Evolutionary conservation across 2,329 filamentous ascomycete species (phyloP).

Genomic region (Apiospora sp.): DNA sequence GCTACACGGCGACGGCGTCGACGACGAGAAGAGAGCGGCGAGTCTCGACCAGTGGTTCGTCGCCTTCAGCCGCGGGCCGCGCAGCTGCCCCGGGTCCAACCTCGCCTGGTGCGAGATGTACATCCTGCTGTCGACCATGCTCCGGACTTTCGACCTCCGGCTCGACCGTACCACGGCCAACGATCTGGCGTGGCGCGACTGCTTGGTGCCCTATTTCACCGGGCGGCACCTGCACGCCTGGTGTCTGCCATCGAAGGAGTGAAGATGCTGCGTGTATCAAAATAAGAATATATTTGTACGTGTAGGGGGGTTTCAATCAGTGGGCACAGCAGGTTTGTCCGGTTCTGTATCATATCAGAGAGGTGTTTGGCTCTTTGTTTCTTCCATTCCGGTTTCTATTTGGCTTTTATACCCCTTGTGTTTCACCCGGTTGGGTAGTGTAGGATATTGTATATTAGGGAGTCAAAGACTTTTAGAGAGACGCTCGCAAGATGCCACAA

Average conservation of each 20-base stretch:
- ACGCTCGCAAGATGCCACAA: not conserved
- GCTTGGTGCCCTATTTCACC: slow-evolving; percentile 22
- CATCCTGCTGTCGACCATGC: slow-evolving; percentile 22
- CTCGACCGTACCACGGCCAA: slow-evolving; percentile 19
- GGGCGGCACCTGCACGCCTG: slow-evolving; percentile 12
- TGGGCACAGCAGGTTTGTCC: not conserved
- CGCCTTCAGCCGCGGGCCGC: slow-evolving; percentile 26
- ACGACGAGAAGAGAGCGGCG: not conserved
- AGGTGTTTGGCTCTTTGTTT: not conserved
- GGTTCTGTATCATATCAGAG: not conserved
- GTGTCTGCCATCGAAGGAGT: slow-evolving; percentile 18
- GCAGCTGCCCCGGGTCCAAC: slow-evolving; percentile 24
- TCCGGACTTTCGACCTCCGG: slow-evolving; percentile 17
- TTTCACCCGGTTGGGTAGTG: not conserved
- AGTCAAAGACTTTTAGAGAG: not conserved
- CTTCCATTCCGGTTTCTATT: not conserved
- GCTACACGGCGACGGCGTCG: not conserved
- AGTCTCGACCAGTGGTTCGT: slow-evolving; percentile 21
- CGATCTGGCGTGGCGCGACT: slow-evolving; percentile 24
- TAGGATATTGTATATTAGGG: not conserved
- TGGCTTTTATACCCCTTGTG: not conserved
- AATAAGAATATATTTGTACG: not conserved
- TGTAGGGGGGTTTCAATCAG: not conserved
- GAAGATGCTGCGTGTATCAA: not conserved
- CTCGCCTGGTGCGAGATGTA: slow-evolving; percentile 26